phyloP scores from a whole-genome alignment of 169 alveolate species.

The Cryptosporidium sp. region DNA sequence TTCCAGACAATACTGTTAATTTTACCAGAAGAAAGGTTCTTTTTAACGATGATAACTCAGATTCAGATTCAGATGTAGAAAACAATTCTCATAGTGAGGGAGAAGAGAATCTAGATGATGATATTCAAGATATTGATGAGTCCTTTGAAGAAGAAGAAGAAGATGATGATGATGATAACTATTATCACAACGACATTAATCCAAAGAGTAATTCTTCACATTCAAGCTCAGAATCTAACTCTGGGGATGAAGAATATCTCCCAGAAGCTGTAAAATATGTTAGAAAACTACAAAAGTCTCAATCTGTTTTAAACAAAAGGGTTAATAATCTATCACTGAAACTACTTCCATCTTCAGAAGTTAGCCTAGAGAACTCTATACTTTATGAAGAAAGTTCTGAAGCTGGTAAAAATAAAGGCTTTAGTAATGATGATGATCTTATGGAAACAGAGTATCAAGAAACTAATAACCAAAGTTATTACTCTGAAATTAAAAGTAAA shows the following conservation, averaged over 20 bases:
- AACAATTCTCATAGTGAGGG: conserved; percentile 74
- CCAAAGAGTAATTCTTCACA: neutral
- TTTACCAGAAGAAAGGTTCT: conserved; percentile 86
- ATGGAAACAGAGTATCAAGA: neutral
- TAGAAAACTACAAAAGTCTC: conserved; percentile 85
- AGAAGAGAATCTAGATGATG: conserved; percentile 78
- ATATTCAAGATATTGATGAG: conserved; percentile 57
- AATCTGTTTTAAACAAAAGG: conserved; percentile 30
- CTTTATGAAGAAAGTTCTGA: conserved; percentile 39
- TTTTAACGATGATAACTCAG: conserved; percentile 59
- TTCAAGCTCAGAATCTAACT: neutral
- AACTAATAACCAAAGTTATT: neutral
- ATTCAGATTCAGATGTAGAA: conserved; percentile 65
- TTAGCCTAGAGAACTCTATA: conserved; percentile 9
- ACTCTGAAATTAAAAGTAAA: conserved; percentile 39
- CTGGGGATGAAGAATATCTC: conserved; percentile 63
- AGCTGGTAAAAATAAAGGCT: neutral
- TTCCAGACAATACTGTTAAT: conserved; percentile 94
- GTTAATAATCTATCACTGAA: conserved; percentile 21
- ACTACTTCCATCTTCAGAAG: conserved; percentile 43
- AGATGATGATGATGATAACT: conserved; percentile 76
- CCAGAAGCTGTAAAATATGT: conserved; percentile 90
- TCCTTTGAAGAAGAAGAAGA: conserved; percentile 56
- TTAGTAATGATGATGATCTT: no score
- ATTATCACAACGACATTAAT: conserved; percentile 64